Evolutionary conservation across 257 asterid species (phyloP).

Genomic region (Penstemon newberryi): DNA sequence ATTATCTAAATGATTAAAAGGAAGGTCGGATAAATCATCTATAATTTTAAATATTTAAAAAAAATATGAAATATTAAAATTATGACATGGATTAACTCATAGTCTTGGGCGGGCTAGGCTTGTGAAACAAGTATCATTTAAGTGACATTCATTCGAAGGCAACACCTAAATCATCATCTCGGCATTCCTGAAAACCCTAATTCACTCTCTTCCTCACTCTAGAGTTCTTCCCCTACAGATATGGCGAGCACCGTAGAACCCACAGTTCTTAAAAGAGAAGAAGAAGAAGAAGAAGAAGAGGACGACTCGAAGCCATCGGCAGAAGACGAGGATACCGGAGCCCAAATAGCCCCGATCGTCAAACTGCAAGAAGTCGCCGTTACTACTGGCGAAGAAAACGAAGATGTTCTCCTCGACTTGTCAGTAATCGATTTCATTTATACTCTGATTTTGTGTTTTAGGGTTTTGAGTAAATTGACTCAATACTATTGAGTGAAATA

Average conservation of each 20-base stretch:
- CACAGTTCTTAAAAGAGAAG: slow-evolving; percentile 39
- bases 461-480: too few relatives aligned
- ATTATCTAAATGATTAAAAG: too few relatives aligned
- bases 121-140: too few relatives aligned
- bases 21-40: too few relatives aligned
- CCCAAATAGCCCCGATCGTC: slow-evolving; percentile 66
- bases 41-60: too few relatives aligned
- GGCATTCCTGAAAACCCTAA: too few relatives aligned
- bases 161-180: too few relatives aligned
- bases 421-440: slow-evolving; percentile 8
- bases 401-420: slow-evolving; percentile 54
- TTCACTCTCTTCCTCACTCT: slow-evolving; percentile 7
- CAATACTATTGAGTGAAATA: background rate
- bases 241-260: slow-evolving; percentile 59
- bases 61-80: too few relatives aligned
- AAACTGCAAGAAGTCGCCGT: slow-evolving; percentile 56
- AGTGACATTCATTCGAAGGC: too few relatives aligned
- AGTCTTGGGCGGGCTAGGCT: too few relatives aligned
- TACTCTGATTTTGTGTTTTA: background rate
- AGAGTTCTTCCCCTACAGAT: background rate
- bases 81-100: too few relatives aligned
- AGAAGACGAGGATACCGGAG: slow-evolving; percentile 71
- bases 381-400: slow-evolving; percentile 64
- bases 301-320: slow-evolving; percentile 45
- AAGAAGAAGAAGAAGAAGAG: slow-evolving; percentile 46